A percentile compares a stretch with the other conserved stretches of the same genome.
Evolutionary conservation across 2,329 filamentous ascomycete genomes (phyloP).

Genomic region (Juglanconis juglandina): DNA sequence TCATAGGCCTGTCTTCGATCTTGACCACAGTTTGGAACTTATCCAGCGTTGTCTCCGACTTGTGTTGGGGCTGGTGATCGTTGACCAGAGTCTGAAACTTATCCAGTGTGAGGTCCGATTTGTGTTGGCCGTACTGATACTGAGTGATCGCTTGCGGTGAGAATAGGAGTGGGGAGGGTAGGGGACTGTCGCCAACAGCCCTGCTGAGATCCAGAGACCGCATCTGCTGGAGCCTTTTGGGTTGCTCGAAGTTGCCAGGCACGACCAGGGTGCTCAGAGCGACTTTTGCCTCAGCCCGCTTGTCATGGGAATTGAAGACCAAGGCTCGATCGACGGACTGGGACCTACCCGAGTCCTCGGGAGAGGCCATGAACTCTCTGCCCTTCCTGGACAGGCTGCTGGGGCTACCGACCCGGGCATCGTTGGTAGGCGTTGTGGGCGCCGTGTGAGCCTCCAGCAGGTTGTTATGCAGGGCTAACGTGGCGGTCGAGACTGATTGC

Average conservation of each 20-base stretch:
- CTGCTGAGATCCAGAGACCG: slow-evolving; percentile 40
- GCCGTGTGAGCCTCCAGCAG: slow-evolving; percentile 32
- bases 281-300: slow-evolving; percentile 62
- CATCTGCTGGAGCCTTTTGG: slow-evolving; percentile 43
- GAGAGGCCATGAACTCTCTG: slow-evolving; percentile 34
- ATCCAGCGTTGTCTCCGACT: slow-evolving; percentile 42
- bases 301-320: slow-evolving; percentile 56
- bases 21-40: slow-evolving; percentile 32
- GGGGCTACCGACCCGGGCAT: slow-evolving; percentile 33
- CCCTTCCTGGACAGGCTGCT: slow-evolving; percentile 43
- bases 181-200: slow-evolving; percentile 24
- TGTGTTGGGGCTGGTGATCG: slow-evolving; percentile 24
- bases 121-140: slow-evolving; percentile 39
- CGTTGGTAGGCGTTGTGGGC: slow-evolving; percentile 36
- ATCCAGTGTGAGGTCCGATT: slow-evolving; percentile 39
- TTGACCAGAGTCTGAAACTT: slow-evolving; percentile 32
- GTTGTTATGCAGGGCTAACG: slow-evolving; percentile 38
- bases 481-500: slow-evolving; percentile 42
- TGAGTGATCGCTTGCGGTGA: slow-evolving; percentile 35
- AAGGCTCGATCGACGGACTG: slow-evolving; percentile 62
- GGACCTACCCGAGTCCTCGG: slow-evolving; percentile 51
- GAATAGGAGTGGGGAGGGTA: slow-evolving; percentile 37
- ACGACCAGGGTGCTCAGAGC: slow-evolving; percentile 60
- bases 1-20: slow-evolving; percentile 44
- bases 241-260: slow-evolving; percentile 56